A percentile compares a stretch with the other conserved stretches of the same genome.
Conservation (phyloP, 345 rosid species). For the Linum tenue region DNA sequence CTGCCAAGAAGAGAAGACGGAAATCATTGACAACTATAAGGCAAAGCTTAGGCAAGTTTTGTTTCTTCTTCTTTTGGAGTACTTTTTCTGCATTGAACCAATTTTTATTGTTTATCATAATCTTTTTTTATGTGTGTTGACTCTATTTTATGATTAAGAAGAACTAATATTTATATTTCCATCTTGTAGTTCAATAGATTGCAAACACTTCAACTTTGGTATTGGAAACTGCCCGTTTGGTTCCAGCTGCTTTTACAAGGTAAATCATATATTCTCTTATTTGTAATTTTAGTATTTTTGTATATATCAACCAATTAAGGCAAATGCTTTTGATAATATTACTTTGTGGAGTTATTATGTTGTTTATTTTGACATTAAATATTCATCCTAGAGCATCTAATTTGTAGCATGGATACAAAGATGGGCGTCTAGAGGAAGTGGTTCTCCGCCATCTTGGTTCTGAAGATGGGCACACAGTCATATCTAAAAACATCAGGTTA, state of each 20-base stretch:
- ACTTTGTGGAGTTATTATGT: not conserved
- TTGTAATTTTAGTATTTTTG: no score
- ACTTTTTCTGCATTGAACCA: not conserved
- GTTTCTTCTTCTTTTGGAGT: not conserved
- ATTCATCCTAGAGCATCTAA: not conserved
- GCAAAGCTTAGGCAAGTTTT: conserved; percentile 61
- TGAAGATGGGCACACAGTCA: conserved; percentile 53
- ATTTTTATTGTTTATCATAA: not conserved
- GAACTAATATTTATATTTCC: not conserved
- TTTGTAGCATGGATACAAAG: conserved; percentile 66
- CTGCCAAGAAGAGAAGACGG: conserved; percentile 67
- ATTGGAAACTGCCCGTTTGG: conserved; percentile 94
- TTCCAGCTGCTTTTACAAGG: conserved; percentile 96
- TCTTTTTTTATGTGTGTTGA: not conserved
- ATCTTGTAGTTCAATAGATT: conserved; percentile 62
- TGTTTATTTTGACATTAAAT: no score
- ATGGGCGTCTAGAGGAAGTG: conserved; percentile 70
- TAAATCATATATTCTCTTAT: conserved; percentile 11
- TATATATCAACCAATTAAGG: not conserved
- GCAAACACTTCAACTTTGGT: conserved; percentile 87
- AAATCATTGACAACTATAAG: conserved; percentile 72
- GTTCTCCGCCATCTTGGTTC: conserved; percentile 60
- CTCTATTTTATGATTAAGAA: no score
- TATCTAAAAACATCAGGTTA: conserved; percentile 52
- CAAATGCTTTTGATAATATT: not conserved